These are phyloP conservation scores for Microbotryum silenes-acaulis DNA, from an alignment of 1,284 basidiomycete genomes.

Conservation along the genomic window DNA sequence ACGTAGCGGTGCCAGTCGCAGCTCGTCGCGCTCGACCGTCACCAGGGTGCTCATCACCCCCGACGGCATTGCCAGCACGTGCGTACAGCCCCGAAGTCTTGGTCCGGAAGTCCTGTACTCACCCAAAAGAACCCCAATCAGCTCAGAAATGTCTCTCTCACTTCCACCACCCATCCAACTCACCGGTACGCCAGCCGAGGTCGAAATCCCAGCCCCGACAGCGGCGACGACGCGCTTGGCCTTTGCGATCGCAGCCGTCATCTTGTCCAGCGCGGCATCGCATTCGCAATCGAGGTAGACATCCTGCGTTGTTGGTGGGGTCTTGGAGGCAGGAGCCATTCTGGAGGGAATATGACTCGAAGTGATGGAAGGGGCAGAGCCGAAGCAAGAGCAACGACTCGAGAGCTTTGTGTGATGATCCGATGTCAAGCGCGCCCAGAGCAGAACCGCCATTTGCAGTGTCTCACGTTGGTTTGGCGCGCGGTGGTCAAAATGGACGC, in stretches of 20 bases:
- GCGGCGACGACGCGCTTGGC: conserved; percentile 76
- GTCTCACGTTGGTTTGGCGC: too few relatives aligned
- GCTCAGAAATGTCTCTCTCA: background rate
- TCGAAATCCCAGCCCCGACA: conserved; percentile 86
- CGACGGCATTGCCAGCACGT: background rate
- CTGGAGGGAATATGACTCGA: too few relatives aligned
- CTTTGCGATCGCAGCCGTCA: conserved; percentile 69
- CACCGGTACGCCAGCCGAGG: conserved; percentile 89
- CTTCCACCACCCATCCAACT: conserved; percentile 60
- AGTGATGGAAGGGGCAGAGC: too few relatives aligned
- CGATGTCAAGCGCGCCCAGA: too few relatives aligned
- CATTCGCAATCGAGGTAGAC: too few relatives aligned
- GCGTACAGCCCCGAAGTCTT: conserved; percentile 58
- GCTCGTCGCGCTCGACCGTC: background rate
- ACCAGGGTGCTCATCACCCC: background rate
- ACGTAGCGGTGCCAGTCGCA: too few relatives aligned
- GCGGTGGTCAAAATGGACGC: too few relatives aligned
- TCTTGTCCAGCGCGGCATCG: conserved; percentile 39
- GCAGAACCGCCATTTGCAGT: too few relatives aligned
- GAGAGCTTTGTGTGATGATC: too few relatives aligned
- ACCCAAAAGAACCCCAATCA: background rate
- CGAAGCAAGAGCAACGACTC: too few relatives aligned
- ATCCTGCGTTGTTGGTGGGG: too few relatives aligned
- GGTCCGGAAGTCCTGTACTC: conserved; percentile 42
- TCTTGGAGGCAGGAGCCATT: too few relatives aligned